Evolutionary conservation across 208 protist species (phyloP), one percentile per base, ranked within the genome.

Genomic region (Angomonas deanei): DNA sequence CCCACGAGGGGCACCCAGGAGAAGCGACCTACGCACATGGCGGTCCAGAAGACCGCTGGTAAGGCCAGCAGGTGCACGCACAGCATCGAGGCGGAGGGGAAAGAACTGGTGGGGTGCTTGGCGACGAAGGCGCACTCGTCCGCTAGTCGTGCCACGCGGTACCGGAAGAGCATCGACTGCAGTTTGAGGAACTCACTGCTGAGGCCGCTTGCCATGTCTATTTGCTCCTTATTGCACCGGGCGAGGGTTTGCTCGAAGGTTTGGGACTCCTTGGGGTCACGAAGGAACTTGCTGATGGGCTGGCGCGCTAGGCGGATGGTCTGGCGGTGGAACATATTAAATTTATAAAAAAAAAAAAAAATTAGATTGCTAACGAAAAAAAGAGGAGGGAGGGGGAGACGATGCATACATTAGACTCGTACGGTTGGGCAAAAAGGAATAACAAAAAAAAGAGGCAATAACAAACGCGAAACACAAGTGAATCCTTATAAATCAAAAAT

Each of bases 111-210:
- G 32, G 82, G 86, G 47, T 89, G 42, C 54, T 72, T 57, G 46
- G 62, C n/a, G 10, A 87, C 68, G 64, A 80, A 82, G 32, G 27
- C 61, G 54, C 73, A 58, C 66, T 92, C 82, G 23, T 85, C 79
- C n/a, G 59, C 64, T 19, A 92, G 78, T 1, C 86, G 82, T 24
- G 76, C 80, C 46, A 92, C 70, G 65, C 86, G 86, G 68, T 92
- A 92, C 50, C 75, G 75, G 32, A 92, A 36, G 15, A 92, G 70
- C 72, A 80, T 80, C 5, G 68, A 70, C 66, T 92, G 86, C 4
- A 92, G 52, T 15, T 77, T 58, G 59, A 84, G 59, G 63, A 92
- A 92, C 23, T 89, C 80, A 36, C 74, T 82, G 38, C 64, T 84
- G 36, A 87, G 78, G 62, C 69, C 64, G 33, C 74, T 85, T 6